A percentile compares a stretch with the other conserved stretches of the same genome.
Conservation (phyloP, 352 stramenopile species). For the Phytophthora meadii region DNA sequence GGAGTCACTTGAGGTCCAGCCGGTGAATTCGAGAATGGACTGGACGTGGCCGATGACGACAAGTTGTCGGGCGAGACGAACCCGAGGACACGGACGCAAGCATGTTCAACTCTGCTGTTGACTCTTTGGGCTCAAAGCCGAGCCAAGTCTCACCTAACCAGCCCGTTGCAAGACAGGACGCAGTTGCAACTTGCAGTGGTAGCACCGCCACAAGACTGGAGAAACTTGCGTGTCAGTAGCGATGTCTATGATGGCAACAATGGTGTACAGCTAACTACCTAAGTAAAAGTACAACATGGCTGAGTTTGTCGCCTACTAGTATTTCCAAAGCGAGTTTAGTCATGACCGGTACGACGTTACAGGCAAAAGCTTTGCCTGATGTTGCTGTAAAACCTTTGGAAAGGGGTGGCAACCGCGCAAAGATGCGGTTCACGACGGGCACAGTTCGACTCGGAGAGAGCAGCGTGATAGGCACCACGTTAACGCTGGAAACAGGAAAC, state of each 20-base stretch:
- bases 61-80: too few species aligned
- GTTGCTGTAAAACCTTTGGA: neutral
- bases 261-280: neutral
- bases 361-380: neutral
- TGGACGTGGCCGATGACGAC: conserved; percentile 9
- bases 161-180: conserved; percentile 29
- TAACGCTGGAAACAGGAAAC: neutral
- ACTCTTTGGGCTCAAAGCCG: conserved; percentile 15
- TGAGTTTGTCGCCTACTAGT: too few species aligned
- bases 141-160: conserved; percentile 40
- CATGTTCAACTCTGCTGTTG: conserved; percentile 23
- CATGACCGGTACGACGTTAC: too few species aligned
- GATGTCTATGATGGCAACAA: neutral
- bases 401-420: conserved; percentile 13
- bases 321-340: too few species aligned
- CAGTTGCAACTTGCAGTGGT: neutral
- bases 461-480: neutral
- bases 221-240: conserved; percentile 2
- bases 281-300: neutral
- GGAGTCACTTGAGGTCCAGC: conserved; percentile 7
- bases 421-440: conserved; percentile 13
- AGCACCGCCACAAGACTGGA: conserved; percentile 4
- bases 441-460: neutral
- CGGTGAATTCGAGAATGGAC: conserved; percentile 36
- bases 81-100: conserved; percentile 10